Evolutionary conservation across 1,284 basidiomycete species (phyloP), one percentile per base, ranked within the genome.

Genomic region (Rugosomyces carneus): DNA sequence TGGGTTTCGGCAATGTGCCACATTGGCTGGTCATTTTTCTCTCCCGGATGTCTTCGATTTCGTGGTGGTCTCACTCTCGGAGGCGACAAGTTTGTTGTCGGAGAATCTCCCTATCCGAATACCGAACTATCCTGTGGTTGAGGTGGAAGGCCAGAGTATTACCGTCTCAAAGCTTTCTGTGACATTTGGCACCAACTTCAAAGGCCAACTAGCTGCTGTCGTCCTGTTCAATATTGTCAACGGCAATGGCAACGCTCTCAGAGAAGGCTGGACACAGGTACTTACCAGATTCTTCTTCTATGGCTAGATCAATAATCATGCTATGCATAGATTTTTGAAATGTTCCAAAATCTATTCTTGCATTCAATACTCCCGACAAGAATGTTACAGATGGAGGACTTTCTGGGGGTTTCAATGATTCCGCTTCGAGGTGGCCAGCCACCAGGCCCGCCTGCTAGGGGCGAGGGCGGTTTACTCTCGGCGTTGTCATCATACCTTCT

Each of bases 181-280:
- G 45, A 86, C 84, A 53, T 99, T 99, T 59, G 96, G 96, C 32
- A 90, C 87, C 40, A 93, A 94, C 64, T 91, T 98, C 70, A 92
- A 94, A 62, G 89, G 91, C 6, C 96, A 99, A 60, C 73, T 99
- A 16, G 96, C 96, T 40, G 93, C 95, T 9, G 95, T 99, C 8
- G 93, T 99, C 3, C 67, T 99, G 26, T 99, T 99, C 70, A 96
- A 94, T 49, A 97, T 99, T 45, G 92, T 96, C 13, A 97, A 98
- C 58, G 91, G 93, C 6, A 94, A 98, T 62, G 92, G 91, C n/a
- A 89, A 92, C 56, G 88, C 93, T 3, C 80, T 99, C 45, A 81
- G 93, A 29, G 88, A 93, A 61, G 93, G 95, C 13, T 99, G 96
- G 96, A 82, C 78, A 2, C 88, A 90, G 71, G 89, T 89, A 51